These are phyloP conservation scores for Chaetomium fimeti DNA, from an alignment of 495 filamentous ascomycete genomes.

Conservation along the genomic window DNA sequence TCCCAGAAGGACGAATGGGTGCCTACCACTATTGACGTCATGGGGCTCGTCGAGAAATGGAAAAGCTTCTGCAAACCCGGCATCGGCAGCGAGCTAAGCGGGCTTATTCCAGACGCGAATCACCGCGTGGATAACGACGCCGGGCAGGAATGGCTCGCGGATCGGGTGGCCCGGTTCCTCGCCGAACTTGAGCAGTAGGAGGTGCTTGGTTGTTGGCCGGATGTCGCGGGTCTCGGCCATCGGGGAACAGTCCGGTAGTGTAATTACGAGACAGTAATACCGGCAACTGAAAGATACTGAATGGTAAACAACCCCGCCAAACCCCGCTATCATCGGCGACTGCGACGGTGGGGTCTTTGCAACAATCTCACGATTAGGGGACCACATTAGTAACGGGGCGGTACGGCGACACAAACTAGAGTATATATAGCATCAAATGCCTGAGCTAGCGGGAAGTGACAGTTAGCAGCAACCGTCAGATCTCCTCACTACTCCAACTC, in stretches of 20 bases:
- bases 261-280: neutral
- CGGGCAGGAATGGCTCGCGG: constrained; percentile 41
- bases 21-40: constrained; percentile 61
- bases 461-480: neutral
- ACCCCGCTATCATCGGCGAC: constrained; percentile 11
- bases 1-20: constrained; percentile 73
- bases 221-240: constrained; percentile 9
- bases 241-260: neutral
- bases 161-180: constrained; percentile 42
- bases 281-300: neutral
- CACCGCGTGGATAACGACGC: constrained; percentile 42
- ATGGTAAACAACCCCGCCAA: neutral
- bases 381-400: neutral
- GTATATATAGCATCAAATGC: neutral
- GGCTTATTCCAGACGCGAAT: constrained; percentile 44
- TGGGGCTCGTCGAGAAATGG: constrained; percentile 64
- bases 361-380: neutral
- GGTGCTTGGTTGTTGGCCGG: neutral
- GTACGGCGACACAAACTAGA: neutral
- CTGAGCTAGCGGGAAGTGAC: neutral
- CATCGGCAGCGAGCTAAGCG: constrained; percentile 43
- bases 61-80: constrained; percentile 35
- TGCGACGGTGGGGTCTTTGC: constrained; percentile 11
- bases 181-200: constrained; percentile 24
- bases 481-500: neutral